phyloP scores from a whole-genome alignment of 805 yeast species.

The Candida insectalens region DNA sequence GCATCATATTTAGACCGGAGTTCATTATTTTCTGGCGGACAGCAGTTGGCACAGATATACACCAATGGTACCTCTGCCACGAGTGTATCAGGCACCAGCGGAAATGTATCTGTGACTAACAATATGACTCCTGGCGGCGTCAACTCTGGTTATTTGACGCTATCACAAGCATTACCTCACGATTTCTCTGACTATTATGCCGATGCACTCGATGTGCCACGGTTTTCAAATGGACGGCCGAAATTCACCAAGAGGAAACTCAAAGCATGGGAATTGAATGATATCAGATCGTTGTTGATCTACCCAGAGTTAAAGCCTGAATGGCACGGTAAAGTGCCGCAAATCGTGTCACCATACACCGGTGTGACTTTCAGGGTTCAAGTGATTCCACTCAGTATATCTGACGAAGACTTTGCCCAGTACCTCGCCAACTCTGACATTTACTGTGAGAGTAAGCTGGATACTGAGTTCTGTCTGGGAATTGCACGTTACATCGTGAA shows the following conservation, averaged over 20 bases:
- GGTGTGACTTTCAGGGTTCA: conserved; percentile 35
- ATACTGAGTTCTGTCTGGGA: conserved; percentile 39
- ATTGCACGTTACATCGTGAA: conserved; percentile 56
- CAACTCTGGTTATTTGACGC: background rate
- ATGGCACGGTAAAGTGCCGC: conserved; percentile 47
- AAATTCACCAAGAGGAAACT: conserved; percentile 51
- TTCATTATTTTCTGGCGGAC: conserved; percentile 14
- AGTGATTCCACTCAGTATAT: conserved; percentile 41
- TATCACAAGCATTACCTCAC: conserved; percentile 33
- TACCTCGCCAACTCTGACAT: conserved; percentile 49
- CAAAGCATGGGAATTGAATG: conserved; percentile 65
- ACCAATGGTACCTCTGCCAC: conserved; percentile 15
- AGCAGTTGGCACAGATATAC: conserved; percentile 18
- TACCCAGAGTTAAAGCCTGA: conserved; percentile 39
- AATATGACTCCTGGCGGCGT: background rate
- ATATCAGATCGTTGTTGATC: conserved; percentile 53
- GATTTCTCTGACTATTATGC: conserved; percentile 47
- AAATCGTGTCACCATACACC: conserved; percentile 22
- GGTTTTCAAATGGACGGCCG: conserved; percentile 51
- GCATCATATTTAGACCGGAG: conserved; percentile 3
- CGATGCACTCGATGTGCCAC: conserved; percentile 40
- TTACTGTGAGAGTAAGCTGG: conserved; percentile 55
- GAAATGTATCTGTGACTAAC: background rate
- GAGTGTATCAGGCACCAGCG: conserved; percentile 1
- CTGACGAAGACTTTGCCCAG: conserved; percentile 38